Percentiles rank a stretch among this genome's conserved stretches.
Evolutionary conservation across 768 basidiomycete species (phyloP).

Genomic region (Mycena pura): DNA sequence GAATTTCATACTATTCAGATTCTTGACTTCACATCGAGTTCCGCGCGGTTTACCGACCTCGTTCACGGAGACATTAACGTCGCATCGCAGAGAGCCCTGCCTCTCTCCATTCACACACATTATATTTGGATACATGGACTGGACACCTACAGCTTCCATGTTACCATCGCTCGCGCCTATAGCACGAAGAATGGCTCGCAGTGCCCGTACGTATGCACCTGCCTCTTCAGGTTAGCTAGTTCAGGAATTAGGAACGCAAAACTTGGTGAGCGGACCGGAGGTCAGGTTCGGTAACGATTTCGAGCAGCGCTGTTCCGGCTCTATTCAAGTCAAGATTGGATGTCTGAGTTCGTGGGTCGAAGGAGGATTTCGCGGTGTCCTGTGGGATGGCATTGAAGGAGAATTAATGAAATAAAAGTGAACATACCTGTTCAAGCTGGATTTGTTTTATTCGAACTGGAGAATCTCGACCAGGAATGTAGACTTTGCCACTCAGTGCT

Average conservation of each 20-base stretch:
- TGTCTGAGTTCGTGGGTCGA: conserved; percentile 53
- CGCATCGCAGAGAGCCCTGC: conserved; percentile 93
- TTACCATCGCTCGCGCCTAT: conserved; percentile 92
- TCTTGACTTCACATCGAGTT: conserved; percentile 96
- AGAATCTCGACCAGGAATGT: conserved; percentile 46
- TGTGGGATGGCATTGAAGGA: conserved; percentile 36
- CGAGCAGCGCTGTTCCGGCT: conserved; percentile 89
- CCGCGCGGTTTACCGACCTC: conserved; percentile 65
- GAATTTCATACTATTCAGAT: conserved; percentile 89
- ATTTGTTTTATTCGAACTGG: conserved; percentile 90
- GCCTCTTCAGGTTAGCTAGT: conserved; percentile 85
- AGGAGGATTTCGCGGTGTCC: conserved; percentile 92
- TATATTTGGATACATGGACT: background rate
- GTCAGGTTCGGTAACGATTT: conserved; percentile 95
- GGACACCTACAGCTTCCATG: conserved; percentile 84
- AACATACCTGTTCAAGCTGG: conserved; percentile 90
- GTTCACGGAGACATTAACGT: conserved; percentile 94
- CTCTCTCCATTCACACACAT: background rate
- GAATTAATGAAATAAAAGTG: background rate
- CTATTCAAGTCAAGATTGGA: conserved; percentile 88
- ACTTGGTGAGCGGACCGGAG: conserved; percentile 60
- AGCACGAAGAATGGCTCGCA: conserved; percentile 83
- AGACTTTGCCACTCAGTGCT: conserved; percentile 69
- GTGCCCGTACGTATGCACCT: conserved; percentile 79
- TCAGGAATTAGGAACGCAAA: conserved; percentile 34